Evolutionary conservation across 2,329 filamentous ascomycete species (phyloP).

Genomic region (Nemania diffusa): DNA sequence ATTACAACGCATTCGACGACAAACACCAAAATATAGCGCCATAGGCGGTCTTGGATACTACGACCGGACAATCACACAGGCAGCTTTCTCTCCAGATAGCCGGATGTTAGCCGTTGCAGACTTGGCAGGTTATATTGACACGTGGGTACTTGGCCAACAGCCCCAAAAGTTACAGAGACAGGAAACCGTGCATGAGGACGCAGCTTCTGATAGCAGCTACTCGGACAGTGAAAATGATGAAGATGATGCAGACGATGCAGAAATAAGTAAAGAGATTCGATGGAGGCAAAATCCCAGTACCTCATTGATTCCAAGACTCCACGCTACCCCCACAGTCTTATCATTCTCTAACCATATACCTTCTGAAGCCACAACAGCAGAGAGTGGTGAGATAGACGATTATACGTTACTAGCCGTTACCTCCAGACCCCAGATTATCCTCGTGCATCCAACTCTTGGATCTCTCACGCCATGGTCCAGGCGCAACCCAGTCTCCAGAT

Average conservation of each 20-base stretch:
- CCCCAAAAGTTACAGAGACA: conserved; percentile 52
- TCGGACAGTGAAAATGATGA: conserved; percentile 57
- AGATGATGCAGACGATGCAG: conserved; percentile 51
- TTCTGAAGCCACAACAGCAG: conserved; percentile 42
- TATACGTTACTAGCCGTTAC: conserved; percentile 66
- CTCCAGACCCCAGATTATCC: conserved; percentile 72
- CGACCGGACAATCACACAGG: conserved; percentile 77
- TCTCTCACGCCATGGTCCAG: conserved; percentile 86
- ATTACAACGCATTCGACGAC: conserved; percentile 63
- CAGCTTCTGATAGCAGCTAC: conserved; percentile 53
- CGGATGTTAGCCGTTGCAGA: conserved; percentile 82
- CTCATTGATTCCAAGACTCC: conserved; percentile 74
- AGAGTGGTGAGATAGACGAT: conserved; percentile 52
- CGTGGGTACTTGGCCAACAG: conserved; percentile 77
- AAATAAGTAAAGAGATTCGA: conserved; percentile 61
- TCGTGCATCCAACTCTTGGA: conserved; percentile 83
- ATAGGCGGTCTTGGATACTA: conserved; percentile 79
- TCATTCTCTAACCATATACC: conserved; percentile 70
- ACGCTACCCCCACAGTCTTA: conserved; percentile 71
- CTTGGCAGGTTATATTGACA: conserved; percentile 85
- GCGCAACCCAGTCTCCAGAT: conserved; percentile 78
- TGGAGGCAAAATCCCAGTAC: conserved; percentile 82
- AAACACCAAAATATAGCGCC: conserved; percentile 63
- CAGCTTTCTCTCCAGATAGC: conserved; percentile 83
- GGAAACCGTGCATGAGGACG: conserved; percentile 47